Conservation (phyloP, 345 rosid genomes). For the Corymbia maculata region DNA sequence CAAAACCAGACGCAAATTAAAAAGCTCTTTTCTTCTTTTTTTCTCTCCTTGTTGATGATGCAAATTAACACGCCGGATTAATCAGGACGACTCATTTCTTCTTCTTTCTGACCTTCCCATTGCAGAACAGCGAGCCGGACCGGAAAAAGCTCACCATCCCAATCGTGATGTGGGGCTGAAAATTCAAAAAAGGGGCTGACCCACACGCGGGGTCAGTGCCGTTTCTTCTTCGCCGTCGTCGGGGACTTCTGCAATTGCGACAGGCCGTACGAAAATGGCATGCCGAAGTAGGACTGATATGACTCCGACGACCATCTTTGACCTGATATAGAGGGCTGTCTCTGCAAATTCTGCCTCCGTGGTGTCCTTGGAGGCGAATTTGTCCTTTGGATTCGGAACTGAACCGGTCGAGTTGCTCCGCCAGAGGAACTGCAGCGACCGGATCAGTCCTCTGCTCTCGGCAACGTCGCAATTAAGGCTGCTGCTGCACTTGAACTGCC, state of each 20-base stretch:
- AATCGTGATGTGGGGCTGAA: constrained; percentile 55
- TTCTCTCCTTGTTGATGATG: not conserved
- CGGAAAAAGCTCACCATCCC: constrained; percentile 54
- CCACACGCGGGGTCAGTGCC: constrained; percentile 40
- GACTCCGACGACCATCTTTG: constrained; percentile 31
- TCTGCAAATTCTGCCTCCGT: constrained; percentile 32
- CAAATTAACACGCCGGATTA: not conserved
- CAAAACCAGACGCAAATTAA: not conserved
- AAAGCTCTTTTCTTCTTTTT: not conserved
- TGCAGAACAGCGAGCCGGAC: constrained; percentile 65
- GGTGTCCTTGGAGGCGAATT: constrained; percentile 22
- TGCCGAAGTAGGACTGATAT: constrained; percentile 2
- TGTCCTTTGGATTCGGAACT: constrained; percentile 37
- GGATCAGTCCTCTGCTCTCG: constrained; percentile 41
- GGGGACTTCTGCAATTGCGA: constrained; percentile 23
- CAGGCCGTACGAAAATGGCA: constrained; percentile 10
- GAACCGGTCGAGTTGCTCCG: constrained; percentile 81
- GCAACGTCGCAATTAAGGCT: constrained; percentile 59
- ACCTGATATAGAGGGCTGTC: constrained; percentile 30
- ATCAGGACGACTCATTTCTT: constrained; percentile 9
- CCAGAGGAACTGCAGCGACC: constrained; percentile 55
- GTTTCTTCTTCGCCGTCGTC: constrained; percentile 16
- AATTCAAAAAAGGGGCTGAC: constrained; percentile 60
- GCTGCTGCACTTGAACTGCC: constrained; percentile 76
- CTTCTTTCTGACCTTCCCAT: constrained; percentile 50